Evolutionary conservation across 176 grass and related monocot genomes (phyloP), one percentile per base, ranked within the genome.

Genomic region (Triticum dicoccoides): DNA sequence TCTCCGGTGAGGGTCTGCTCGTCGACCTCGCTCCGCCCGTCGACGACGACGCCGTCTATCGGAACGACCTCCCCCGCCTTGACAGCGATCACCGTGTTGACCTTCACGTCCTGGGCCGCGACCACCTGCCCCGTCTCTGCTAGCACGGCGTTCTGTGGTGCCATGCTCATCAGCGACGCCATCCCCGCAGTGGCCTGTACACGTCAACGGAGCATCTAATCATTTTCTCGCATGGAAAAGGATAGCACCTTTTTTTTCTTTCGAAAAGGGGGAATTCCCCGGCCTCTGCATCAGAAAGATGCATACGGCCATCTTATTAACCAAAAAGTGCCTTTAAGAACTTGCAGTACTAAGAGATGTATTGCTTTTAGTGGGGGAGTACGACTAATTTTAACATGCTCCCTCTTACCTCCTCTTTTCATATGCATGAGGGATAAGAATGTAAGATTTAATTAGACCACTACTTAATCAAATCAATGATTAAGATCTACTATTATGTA

Each of bases 1-100:
- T 99, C 97, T 85, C 97, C 97, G 0, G 97, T 99, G n/a, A 99
- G 93, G 49, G 86, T 94, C 25, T 86, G 90, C 88, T 98, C 93
- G 15, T 98, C 88, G 35, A 99, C 91, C 81, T 99, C 97, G 45
- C 97, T 91, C 38, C 78, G 82, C 8, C 97, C 97, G 20, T 93
- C 92, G 3, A 90, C 81, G n/a, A 99, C 97, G 6, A 99, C 69
- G 49, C 97, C 97, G 7, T 99, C 97, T 8, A 99, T 93, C 6
- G 97, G 94, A 20, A 99, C 54, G 3, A 93, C 39, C 73, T 99
- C 94, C 39, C 97, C 97, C 0, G 97, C 97, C 83, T 99, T 99
- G 73, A 99, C 90, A 11, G 97, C 92, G n/a, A 99, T 80, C 34
- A 93, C 12, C 23, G 92, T 99, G 63, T 90, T 77, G 73, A 95